phyloP scores from a whole-genome alignment of 2,329 filamentous ascomycete species.

The Clonostachys byssicola region DNA sequence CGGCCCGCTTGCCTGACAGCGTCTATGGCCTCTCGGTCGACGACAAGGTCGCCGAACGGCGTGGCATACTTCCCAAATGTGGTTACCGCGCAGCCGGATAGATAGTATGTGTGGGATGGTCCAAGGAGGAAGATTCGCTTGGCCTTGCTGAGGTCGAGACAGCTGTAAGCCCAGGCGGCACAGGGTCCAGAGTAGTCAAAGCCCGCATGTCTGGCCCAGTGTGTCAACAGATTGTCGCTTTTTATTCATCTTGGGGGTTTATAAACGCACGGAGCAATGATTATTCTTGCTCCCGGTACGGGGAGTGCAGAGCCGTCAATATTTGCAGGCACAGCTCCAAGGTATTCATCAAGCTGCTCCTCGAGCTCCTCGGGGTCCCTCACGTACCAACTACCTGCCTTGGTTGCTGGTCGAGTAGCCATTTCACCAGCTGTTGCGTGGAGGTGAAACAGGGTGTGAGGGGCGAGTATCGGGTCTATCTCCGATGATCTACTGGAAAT shows the following conservation, averaged over 20 bases:
- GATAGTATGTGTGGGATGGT: slow-evolving; percentile 84
- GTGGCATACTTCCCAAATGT: slow-evolving; percentile 68
- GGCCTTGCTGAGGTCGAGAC: slow-evolving; percentile 73
- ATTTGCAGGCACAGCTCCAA: slow-evolving; percentile 64
- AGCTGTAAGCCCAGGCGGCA: slow-evolving; percentile 92
- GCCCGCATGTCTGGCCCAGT: slow-evolving; percentile 71
- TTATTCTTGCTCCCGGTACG: slow-evolving; percentile 68
- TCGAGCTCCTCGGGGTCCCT: slow-evolving; percentile 55
- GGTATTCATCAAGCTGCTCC: slow-evolving; percentile 67
- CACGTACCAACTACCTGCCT: slow-evolving; percentile 88
- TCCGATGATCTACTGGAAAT: too few relatives aligned
- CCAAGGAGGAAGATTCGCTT: slow-evolving; percentile 91
- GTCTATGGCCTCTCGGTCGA: slow-evolving; percentile 56
- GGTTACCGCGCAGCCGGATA: slow-evolving; percentile 73
- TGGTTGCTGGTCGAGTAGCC: slow-evolving; percentile 51
- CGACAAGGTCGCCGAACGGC: slow-evolving; percentile 64
- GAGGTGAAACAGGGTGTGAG: too few relatives aligned
- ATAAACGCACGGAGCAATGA: slow-evolving; percentile 83
- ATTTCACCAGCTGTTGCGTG: slow-evolving; percentile 5
- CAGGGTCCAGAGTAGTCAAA: slow-evolving; percentile 89
- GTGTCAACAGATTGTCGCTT: neutral
- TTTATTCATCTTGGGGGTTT: neutral
- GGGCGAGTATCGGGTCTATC: too few relatives aligned
- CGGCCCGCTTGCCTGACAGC: slow-evolving; percentile 33
- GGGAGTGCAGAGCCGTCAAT: slow-evolving; percentile 61